Conservation (phyloP, 352 stramenopile species). For the Hyaloperonospora arabidopsidis region DNA sequence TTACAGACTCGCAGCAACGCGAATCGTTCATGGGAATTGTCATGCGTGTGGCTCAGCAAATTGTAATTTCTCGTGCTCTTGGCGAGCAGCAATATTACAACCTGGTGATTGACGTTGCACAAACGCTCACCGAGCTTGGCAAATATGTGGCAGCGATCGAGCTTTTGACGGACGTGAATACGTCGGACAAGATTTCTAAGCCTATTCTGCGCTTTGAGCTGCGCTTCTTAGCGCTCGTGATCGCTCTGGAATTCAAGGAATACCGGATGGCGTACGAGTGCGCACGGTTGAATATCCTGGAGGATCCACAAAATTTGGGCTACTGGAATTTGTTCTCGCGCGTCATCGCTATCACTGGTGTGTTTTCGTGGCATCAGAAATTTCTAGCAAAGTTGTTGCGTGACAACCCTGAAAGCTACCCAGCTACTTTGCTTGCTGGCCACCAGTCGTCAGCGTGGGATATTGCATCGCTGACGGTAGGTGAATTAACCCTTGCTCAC, state of each 20-base stretch:
- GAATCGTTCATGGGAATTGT: conserved; percentile 83
- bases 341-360: conserved; percentile 74
- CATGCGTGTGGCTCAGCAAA: conserved; percentile 75
- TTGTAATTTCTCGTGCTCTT: conserved; percentile 68
- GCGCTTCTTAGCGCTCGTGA: conserved; percentile 75
- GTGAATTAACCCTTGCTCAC: conserved; percentile 78
- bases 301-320: conserved; percentile 68
- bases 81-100: conserved; percentile 69
- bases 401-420: conserved; percentile 70
- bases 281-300: conserved; percentile 79
- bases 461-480: conserved; percentile 76
- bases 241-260: conserved; percentile 78
- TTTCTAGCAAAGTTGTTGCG: conserved; percentile 76
- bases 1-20: conserved; percentile 56
- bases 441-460: conserved; percentile 81
- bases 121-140: conserved; percentile 68
- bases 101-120: conserved; percentile 69
- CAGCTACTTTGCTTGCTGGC: conserved; percentile 69
- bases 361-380: conserved; percentile 85
- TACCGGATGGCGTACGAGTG: conserved; percentile 86
- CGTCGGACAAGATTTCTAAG: conserved; percentile 74
- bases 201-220: conserved; percentile 68
- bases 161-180: conserved; percentile 81
- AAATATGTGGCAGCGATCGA: conserved; percentile 83
- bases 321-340: conserved; percentile 84